Percentiles rank a stretch among this genome's conserved stretches.
phyloP scores from a whole-genome alignment of 2,329 filamentous ascomycete species.

The Hypoxylon sp. region DNA sequence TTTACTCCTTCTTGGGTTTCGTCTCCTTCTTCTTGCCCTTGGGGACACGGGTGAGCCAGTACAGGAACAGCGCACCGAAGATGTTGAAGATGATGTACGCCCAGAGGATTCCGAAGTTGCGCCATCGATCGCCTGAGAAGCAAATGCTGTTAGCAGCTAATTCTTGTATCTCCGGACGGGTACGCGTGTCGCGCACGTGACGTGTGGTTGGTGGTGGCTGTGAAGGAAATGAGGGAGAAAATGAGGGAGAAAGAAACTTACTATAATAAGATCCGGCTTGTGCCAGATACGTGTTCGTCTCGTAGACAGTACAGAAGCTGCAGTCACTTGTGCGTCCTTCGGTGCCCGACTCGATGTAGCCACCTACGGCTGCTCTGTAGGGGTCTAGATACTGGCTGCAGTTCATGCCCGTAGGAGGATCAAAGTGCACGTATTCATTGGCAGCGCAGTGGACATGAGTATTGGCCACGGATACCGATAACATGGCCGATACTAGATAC shows the following conservation, averaged over 20 bases:
- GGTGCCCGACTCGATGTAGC: slow-evolving; percentile 57
- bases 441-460: slow-evolving; percentile 69
- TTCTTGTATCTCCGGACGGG: not conserved
- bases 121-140: slow-evolving; percentile 61
- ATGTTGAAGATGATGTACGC: slow-evolving; percentile 69
- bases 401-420: slow-evolving; percentile 65
- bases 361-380: slow-evolving; percentile 62
- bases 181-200: too few species aligned
- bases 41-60: slow-evolving; percentile 64
- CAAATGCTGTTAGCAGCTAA: slow-evolving; percentile 29
- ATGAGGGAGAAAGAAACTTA: slow-evolving; percentile 40
- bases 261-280: slow-evolving; percentile 59
- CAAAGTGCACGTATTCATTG: slow-evolving; percentile 75
- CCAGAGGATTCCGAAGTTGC: slow-evolving; percentile 69
- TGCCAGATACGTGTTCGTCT: slow-evolving; percentile 57
- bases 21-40: slow-evolving; percentile 54
- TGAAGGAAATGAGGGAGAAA: not conserved
- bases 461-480: slow-evolving; percentile 74
- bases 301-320: slow-evolving; percentile 56
- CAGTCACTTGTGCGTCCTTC: slow-evolving; percentile 59
- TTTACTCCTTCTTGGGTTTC: slow-evolving; percentile 49
- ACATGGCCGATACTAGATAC: slow-evolving; percentile 76
- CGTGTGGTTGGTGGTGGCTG: not conserved
- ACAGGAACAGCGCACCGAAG: slow-evolving; percentile 64
- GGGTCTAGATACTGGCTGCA: slow-evolving; percentile 68